A percentile compares a stretch with the other conserved stretches of the same genome.
Evolutionary conservation across 208 protist genomes (phyloP).

Genomic region (Trypanosomatidae sp.): DNA sequence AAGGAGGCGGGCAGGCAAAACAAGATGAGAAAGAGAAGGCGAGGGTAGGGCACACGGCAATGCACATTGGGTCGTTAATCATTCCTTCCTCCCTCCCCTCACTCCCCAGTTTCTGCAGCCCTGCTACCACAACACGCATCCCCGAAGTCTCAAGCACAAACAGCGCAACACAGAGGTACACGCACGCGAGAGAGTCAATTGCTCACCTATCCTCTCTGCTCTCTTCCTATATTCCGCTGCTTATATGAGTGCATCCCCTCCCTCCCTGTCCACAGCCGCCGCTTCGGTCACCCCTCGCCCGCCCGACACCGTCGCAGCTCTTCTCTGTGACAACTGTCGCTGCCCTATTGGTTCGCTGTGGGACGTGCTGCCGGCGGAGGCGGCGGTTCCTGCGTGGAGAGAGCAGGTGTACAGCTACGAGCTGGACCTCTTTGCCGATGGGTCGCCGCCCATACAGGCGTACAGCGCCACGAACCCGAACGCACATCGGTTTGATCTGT

Average conservation of each 20-base stretch:
- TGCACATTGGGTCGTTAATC: background rate
- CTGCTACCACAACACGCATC: background rate
- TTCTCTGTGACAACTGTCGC: constrained; percentile 57
- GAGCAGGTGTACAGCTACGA: constrained; percentile 78
- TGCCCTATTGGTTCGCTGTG: constrained; percentile 39
- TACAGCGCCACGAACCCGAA: constrained; percentile 84
- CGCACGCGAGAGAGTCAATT: background rate
- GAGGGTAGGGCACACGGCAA: background rate
- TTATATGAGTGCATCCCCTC: background rate
- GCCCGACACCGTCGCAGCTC: constrained; percentile 22
- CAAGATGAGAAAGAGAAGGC: background rate
- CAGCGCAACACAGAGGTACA: background rate
- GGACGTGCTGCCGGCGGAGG: constrained; percentile 51
- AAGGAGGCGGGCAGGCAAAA: background rate
- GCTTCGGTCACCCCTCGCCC: background rate
- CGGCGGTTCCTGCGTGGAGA: constrained; percentile 27
- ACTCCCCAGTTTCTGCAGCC: background rate
- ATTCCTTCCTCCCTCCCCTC: background rate
- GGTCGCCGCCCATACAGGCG: constrained; percentile 42
- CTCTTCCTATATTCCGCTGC: background rate
- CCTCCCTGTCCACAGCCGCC: background rate
- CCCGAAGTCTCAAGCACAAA: background rate
- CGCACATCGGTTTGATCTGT: constrained; percentile 65
- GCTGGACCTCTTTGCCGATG: constrained; percentile 64
- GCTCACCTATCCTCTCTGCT: background rate